phyloP scores from a whole-genome alignment of 352 stramenopile species.

The Pythium coloratum region DNA sequence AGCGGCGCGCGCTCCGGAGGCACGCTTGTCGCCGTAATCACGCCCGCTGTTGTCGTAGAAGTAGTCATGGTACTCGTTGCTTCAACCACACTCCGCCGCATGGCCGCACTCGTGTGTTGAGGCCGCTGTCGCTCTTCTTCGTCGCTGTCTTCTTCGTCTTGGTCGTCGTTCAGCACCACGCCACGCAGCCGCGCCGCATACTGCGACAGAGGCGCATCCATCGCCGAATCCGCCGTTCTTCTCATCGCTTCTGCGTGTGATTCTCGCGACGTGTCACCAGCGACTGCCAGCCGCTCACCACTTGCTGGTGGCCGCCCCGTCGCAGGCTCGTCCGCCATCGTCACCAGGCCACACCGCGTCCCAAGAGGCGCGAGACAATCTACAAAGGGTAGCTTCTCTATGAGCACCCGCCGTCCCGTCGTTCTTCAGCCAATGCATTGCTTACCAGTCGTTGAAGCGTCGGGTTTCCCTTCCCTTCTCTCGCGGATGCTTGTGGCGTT shows the following conservation, averaged over 20 bases:
- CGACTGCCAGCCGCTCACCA: constrained; percentile 24
- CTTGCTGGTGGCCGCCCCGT: constrained; percentile 16
- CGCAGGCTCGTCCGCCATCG: constrained; percentile 19
- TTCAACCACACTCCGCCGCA: constrained; percentile 7
- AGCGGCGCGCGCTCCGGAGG: neutral
- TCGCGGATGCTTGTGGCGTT: constrained; percentile 2
- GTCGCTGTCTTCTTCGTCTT: constrained; percentile 21
- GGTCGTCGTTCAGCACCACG: constrained; percentile 22
- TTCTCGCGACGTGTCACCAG: neutral
- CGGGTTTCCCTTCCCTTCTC: neutral
- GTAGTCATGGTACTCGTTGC: neutral
- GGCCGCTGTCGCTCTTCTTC: constrained; percentile 5
- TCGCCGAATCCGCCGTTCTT: neutral
- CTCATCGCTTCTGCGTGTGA: neutral
- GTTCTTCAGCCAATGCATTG: neutral
- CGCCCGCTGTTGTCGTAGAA: neutral
- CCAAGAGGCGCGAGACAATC: constrained; percentile 2
- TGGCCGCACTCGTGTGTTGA: neutral
- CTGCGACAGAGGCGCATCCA: neutral
- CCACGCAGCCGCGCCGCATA: constrained; percentile 8
- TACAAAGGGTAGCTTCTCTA: neutral
- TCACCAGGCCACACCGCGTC: constrained; percentile 2
- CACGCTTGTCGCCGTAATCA: neutral
- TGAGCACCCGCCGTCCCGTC: neutral
- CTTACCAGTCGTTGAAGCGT: neutral